Conservation (phyloP, 371 early-diverging fungal species). For the Mucor plumbeus region DNA sequence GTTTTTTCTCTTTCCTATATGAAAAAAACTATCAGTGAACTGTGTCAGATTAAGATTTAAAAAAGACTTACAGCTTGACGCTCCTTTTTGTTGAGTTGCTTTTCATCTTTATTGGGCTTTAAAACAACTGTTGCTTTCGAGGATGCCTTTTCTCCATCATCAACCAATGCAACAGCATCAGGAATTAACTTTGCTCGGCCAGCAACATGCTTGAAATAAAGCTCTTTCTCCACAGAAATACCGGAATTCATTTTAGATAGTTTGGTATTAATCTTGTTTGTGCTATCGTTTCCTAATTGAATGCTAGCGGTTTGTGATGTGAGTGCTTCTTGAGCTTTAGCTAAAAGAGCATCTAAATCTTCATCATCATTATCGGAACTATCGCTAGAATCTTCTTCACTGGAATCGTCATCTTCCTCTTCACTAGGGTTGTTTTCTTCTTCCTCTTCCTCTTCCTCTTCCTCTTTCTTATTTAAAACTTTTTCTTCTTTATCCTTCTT, state of each 20-base stretch:
- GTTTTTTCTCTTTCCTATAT: conserved; percentile 66
- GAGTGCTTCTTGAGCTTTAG: conserved; percentile 56
- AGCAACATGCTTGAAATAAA: conserved; percentile 36
- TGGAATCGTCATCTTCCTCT: conserved; percentile 18
- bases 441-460: conserved; percentile 4
- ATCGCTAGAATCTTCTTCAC: conserved; percentile 2
- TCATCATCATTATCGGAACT: conserved; percentile 28
- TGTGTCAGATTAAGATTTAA: background rate
- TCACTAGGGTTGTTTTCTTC: conserved; percentile 2
- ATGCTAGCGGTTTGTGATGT: conserved; percentile 33
- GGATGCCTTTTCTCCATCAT: conserved; percentile 12
- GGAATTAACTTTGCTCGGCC: conserved; percentile 25
- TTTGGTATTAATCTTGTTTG: conserved; percentile 7
- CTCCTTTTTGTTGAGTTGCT: conserved; percentile 32
- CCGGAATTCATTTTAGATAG: conserved; percentile 52
- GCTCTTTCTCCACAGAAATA: conserved; percentile 30
- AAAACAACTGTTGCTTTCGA: conserved; percentile 30
- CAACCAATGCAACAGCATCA: conserved; percentile 30
- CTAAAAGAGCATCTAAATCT: conserved; percentile 52
- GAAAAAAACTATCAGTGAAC: background rate
- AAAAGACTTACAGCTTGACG: conserved; percentile 42
- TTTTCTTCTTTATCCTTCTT: no score
- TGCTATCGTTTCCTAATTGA: conserved; percentile 15
- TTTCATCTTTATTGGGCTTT: conserved; percentile 27
- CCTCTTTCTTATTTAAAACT: background rate